Conservation (phyloP, 2,329 filamentous ascomycete species). For the Aspergillus vadensis region DNA sequence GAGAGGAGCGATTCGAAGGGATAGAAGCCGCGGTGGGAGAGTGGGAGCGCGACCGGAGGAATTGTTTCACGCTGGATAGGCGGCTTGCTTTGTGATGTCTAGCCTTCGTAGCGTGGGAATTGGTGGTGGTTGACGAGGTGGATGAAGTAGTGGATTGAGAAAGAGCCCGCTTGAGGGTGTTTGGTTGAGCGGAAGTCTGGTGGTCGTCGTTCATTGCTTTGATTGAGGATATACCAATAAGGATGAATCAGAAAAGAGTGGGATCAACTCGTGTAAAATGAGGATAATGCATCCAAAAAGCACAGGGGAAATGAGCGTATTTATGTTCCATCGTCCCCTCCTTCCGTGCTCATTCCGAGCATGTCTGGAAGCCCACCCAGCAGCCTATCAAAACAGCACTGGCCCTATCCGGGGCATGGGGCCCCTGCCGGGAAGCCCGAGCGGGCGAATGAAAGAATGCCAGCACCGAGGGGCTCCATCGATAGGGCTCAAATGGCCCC, state of each 20-base stretch:
- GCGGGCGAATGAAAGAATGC: slow-evolving; percentile 20
- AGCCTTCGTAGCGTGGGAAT: not conserved
- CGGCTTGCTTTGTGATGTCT: slow-evolving; percentile 14
- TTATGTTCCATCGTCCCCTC: not conserved
- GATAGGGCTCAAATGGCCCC: slow-evolving; percentile 16
- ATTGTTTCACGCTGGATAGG: not conserved
- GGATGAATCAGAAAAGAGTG: not conserved
- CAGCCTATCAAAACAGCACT: not conserved
- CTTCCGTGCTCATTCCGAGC: not conserved
- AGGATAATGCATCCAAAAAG: not conserved
- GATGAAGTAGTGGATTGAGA: slow-evolving; percentile 25
- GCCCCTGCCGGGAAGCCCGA: slow-evolving; percentile 7
- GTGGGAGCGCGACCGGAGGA: slow-evolving; percentile 11
- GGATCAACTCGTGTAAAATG: slow-evolving; percentile 1
- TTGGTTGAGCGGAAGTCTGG: not conserved
- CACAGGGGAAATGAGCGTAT: not conserved
- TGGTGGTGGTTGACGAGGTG: slow-evolving; percentile 10
- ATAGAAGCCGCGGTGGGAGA: slow-evolving; percentile 11
- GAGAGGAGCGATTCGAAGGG: slow-evolving; percentile 14
- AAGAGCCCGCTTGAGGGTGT: slow-evolving; percentile 12
- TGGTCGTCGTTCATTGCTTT: slow-evolving; percentile 8
- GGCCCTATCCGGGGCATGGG: slow-evolving; percentile 4
- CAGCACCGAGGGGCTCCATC: slow-evolving; percentile 24
- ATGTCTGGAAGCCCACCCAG: not conserved
- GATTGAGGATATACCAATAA: not conserved